Evolutionary conservation across 2,329 filamentous ascomycete genomes (phyloP).

Genomic region (Berkeleyomyces basicola): DNA sequence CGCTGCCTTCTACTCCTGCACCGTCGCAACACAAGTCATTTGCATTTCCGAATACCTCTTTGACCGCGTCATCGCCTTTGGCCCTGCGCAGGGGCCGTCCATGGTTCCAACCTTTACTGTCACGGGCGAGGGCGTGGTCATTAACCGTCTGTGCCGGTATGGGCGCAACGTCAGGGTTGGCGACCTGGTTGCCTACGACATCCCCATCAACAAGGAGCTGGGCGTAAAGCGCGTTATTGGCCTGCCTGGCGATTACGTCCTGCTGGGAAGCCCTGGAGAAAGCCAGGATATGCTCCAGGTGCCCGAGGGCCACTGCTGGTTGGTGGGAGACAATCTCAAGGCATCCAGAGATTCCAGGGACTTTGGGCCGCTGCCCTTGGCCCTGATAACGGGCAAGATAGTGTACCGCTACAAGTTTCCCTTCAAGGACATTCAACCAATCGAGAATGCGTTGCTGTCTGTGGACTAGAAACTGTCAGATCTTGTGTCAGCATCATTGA

Average conservation of each 20-base stretch:
- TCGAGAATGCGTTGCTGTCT: constrained; percentile 28
- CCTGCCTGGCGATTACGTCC: constrained; percentile 60
- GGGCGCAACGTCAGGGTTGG: constrained; percentile 56
- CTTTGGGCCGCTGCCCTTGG: constrained; percentile 76
- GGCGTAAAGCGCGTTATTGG: constrained; percentile 69
- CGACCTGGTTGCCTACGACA: constrained; percentile 64
- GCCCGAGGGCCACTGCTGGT: constrained; percentile 80
- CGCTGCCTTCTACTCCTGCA: constrained; percentile 26
- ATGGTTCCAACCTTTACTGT: constrained; percentile 77
- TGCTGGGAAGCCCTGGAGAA: constrained; percentile 41
- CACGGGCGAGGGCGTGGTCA: constrained; percentile 49
- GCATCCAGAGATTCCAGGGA: constrained; percentile 73
- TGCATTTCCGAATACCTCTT: constrained; percentile 33
- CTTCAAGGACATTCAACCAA: constrained; percentile 25
- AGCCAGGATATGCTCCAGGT: constrained; percentile 39
- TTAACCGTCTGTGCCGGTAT: constrained; percentile 48
- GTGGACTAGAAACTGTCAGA: neutral
- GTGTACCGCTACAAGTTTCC: constrained; percentile 42
- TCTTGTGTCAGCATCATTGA: no score
- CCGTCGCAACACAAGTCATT: constrained; percentile 28
- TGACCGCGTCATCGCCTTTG: constrained; percentile 46
- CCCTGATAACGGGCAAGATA: constrained; percentile 68
- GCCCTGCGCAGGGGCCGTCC: constrained; percentile 51
- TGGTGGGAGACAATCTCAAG: constrained; percentile 73
- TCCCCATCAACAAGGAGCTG: constrained; percentile 44